Conservation (phyloP, 345 rosid species). For the Draba incana region DNA sequence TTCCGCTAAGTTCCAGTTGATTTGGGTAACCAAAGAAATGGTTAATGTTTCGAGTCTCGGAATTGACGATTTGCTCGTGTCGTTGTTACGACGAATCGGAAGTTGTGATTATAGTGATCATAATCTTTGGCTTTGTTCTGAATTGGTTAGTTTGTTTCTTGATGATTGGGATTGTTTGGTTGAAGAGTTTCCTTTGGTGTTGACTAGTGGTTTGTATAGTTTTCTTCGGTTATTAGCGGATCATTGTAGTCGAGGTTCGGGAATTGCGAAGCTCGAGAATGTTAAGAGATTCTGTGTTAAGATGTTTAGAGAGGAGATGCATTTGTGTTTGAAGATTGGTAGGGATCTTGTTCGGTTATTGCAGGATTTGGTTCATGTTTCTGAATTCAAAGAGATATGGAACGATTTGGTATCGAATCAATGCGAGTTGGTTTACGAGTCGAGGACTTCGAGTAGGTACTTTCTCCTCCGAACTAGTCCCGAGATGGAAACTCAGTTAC, state of each 20-base stretch:
- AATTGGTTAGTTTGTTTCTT: constrained; percentile 53
- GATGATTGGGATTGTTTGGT: constrained; percentile 60
- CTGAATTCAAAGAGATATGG: constrained; percentile 65
- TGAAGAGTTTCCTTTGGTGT: constrained; percentile 56
- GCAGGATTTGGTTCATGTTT: constrained; percentile 78
- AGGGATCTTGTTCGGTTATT: constrained; percentile 72
- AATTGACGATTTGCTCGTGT: constrained; percentile 53
- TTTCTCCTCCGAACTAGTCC: constrained; percentile 66
- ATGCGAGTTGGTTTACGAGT: constrained; percentile 47
- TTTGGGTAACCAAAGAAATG: constrained; percentile 73
- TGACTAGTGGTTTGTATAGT: constrained; percentile 65
- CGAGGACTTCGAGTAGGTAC: constrained; percentile 70
- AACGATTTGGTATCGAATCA: constrained; percentile 59
- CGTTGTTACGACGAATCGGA: constrained; percentile 61
- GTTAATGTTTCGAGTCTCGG: constrained; percentile 65
- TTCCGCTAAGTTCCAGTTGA: constrained; percentile 55
- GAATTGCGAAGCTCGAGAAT: constrained; percentile 42
- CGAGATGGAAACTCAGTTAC: constrained; percentile 72
- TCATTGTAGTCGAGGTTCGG: constrained; percentile 61
- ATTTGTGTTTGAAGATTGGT: constrained; percentile 67
- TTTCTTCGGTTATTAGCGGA: constrained; percentile 72
- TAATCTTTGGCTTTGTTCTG: constrained; percentile 80
- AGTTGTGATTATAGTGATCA: constrained; percentile 74
- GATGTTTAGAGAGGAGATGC: constrained; percentile 72
- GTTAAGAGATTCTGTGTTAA: constrained; percentile 67